Conservation (phyloP, 2,329 filamentous ascomycete genomes). For the Colletotrichum endophyticum region DNA sequence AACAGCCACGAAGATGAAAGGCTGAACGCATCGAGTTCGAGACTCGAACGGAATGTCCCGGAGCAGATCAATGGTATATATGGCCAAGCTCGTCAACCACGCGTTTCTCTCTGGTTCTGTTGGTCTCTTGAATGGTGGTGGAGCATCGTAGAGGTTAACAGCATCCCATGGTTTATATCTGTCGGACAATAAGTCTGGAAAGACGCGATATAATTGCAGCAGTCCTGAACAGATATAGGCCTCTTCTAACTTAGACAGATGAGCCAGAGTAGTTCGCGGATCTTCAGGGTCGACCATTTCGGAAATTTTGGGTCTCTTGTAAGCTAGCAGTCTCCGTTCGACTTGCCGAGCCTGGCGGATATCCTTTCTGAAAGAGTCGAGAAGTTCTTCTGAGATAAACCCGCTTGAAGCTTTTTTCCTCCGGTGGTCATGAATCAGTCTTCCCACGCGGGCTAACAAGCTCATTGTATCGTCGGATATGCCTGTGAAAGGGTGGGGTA, state of each 20-base stretch:
- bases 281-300: not conserved
- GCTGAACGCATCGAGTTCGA: not conserved
- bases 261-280: not conserved
- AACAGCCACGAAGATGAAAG: not conserved
- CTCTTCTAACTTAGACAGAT: not conserved
- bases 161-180: not conserved
- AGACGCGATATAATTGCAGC: not conserved
- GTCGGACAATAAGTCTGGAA: not conserved
- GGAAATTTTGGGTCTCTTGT: not conserved
- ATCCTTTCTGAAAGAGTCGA: not conserved
- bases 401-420: rapidly evolving
- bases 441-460: not conserved
- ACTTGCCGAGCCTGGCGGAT: not conserved
- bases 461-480: not conserved
- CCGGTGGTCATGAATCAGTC: not conserved
- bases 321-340: not conserved
- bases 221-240: not conserved
- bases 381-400: not conserved
- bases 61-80: not conserved
- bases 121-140: not conserved
- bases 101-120: not conserved
- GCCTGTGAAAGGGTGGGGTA: not conserved
- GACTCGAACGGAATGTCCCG: not conserved
- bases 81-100: not conserved
- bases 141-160: not conserved